Evolutionary conservation across 106 monocot species (phyloP).

Genomic region (Platanthera zijinensis): DNA sequence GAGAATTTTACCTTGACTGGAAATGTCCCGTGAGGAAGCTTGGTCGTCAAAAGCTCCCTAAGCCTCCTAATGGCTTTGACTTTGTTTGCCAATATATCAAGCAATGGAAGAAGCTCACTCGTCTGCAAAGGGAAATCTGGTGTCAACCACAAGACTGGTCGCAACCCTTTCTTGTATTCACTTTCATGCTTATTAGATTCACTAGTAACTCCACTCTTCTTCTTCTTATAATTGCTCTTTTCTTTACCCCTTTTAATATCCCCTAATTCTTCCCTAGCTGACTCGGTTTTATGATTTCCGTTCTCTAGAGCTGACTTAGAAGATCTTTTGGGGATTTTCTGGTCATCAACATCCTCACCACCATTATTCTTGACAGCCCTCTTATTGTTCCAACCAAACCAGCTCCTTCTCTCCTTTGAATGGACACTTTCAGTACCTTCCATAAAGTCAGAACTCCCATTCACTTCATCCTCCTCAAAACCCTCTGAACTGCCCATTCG

Average conservation of each 20-base stretch:
- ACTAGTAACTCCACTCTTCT: conserved; percentile 52
- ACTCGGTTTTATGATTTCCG: conserved; percentile 33
- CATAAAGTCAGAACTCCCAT: conserved; percentile 11
- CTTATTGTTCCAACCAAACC: conserved; percentile 76
- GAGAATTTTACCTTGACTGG: conserved; percentile 77
- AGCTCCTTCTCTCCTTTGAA: conserved; percentile 62
- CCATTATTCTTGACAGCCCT: conserved; percentile 30
- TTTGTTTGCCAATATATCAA: conserved; percentile 93
- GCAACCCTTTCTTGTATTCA: conserved; percentile 84
- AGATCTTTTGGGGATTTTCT: conserved; percentile 19
- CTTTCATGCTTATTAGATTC: conserved; percentile 67
- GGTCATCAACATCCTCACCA: conserved; percentile 34
- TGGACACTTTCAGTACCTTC: conserved; percentile 32
- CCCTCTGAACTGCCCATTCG: conserved; percentile 44
- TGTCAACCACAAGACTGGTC: conserved; percentile 91
- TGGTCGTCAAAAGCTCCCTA: conserved; percentile 88
- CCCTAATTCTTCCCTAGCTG: conserved; percentile 22
- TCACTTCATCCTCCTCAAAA: conserved; percentile 41
- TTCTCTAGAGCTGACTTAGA: conserved; percentile 26
- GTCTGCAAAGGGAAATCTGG: conserved; percentile 87
- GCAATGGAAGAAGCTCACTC: conserved; percentile 79
- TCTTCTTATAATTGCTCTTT: conserved; percentile 60
- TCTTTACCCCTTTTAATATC: conserved; percentile 58
- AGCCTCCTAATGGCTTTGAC: conserved; percentile 95
- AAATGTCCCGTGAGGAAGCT: conserved; percentile 89